Percentiles rank a stretch among this genome's conserved stretches.
phyloP scores from a whole-genome alignment of 192 early-diverging fungal genomes.

The Backusella morwellensis region DNA sequence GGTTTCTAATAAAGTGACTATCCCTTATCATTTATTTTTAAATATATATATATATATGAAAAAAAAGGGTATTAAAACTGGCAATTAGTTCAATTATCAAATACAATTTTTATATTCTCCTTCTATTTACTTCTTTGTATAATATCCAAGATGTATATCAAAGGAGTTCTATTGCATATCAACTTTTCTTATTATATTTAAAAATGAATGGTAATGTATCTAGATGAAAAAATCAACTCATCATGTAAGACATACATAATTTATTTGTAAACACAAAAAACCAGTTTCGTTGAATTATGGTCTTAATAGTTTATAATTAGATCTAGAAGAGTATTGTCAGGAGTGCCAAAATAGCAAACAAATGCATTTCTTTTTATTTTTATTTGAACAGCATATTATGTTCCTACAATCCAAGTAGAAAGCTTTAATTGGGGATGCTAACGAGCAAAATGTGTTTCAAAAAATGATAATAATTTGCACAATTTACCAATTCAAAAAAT shows the following conservation, averaged over 20 bases:
- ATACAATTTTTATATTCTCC: too few relatives aligned
- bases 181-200: background rate
- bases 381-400: background rate
- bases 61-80: too few relatives aligned
- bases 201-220: background rate
- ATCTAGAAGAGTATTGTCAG: background rate
- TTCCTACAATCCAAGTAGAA: background rate
- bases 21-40: too few relatives aligned
- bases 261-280: background rate
- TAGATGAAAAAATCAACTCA: background rate
- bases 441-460: background rate
- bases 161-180: background rate
- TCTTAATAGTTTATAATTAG: background rate
- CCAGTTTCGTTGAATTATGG: background rate
- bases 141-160: background rate
- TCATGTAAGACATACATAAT: background rate
- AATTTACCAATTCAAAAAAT: background rate
- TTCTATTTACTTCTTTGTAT: background rate
- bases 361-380: background rate
- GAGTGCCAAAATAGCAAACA: background rate
- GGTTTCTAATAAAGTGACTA: background rate
- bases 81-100: too few relatives aligned
- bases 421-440: background rate
- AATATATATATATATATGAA: too few relatives aligned
- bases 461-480: too few relatives aligned